Evolutionary conservation across 2,329 filamentous ascomycete genomes (phyloP).

Genomic region (Alternaria alternata): DNA sequence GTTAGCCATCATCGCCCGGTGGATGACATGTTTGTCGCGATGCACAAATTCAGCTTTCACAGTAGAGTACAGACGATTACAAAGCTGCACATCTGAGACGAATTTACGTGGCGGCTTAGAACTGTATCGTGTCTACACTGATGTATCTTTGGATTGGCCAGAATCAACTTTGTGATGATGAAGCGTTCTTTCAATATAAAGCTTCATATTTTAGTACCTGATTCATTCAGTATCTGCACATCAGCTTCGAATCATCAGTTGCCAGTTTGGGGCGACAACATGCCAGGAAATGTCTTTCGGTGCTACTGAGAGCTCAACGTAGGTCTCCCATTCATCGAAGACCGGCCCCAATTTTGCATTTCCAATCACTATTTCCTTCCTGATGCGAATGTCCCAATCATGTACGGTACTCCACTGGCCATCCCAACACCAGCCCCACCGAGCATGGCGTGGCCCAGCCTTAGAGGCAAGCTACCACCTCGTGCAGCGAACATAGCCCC

Average conservation of each 20-base stretch:
- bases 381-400: conserved; percentile 30
- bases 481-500: conserved; percentile 42
- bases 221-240: neutral
- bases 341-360: neutral
- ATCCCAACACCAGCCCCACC: conserved; percentile 61
- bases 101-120: too few species aligned
- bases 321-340: neutral
- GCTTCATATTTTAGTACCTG: neutral
- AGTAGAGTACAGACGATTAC: neutral
- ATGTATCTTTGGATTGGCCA: neutral
- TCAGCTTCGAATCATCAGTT: neutral
- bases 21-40: neutral
- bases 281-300: neutral
- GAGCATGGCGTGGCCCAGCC: conserved; percentile 51
- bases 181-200: neutral
- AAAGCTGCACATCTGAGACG: neutral
- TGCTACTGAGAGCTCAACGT: neutral
- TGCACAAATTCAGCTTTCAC: neutral
- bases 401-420: conserved; percentile 59
- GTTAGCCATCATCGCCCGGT: neutral
- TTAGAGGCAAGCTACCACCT: conserved; percentile 34
- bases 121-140: neutral
- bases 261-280: neutral
- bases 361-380: conserved; percentile 15
- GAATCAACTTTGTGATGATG: neutral